These are phyloP conservation scores for Colletotrichum salicis DNA, from an alignment of 2,329 filamentous ascomycete genomes.

Conservation along the genomic window DNA sequence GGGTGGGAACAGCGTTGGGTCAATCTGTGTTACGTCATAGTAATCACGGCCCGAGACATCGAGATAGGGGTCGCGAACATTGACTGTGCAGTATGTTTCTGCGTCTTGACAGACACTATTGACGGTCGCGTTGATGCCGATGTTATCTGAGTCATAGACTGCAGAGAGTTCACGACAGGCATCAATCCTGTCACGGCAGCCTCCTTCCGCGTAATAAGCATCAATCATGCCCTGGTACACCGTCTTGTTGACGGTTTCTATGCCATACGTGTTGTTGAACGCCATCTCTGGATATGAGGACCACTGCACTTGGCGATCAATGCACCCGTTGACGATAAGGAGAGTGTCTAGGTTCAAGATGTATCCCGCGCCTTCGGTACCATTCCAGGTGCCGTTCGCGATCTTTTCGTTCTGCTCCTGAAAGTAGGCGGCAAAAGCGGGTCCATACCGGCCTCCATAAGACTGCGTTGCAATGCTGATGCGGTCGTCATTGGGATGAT, in stretches of 20 bases:
- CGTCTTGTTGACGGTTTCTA: constrained; percentile 45
- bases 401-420: constrained; percentile 66
- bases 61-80: constrained; percentile 34
- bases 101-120: constrained; percentile 33
- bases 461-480: constrained; percentile 65
- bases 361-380: constrained; percentile 52
- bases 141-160: constrained; percentile 35
- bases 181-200: constrained; percentile 65
- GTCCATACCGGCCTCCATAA: constrained; percentile 70
- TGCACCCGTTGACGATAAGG: constrained; percentile 67
- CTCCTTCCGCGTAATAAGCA: constrained; percentile 46
- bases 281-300: constrained; percentile 47
- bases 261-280: constrained; percentile 46
- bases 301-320: constrained; percentile 54
- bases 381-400: constrained; percentile 45
- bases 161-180: constrained; percentile 57
- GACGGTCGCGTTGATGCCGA: constrained; percentile 43
- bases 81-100: constrained; percentile 29
- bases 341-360: constrained; percentile 59
- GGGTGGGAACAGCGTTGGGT: constrained; percentile 36
- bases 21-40: constrained; percentile 38
- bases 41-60: constrained; percentile 25
- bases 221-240: constrained; percentile 44
- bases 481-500: constrained; percentile 62
- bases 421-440: constrained; percentile 66